Conservation (phyloP, 805 yeast genomes). For the Saturnispora dispora region DNA sequence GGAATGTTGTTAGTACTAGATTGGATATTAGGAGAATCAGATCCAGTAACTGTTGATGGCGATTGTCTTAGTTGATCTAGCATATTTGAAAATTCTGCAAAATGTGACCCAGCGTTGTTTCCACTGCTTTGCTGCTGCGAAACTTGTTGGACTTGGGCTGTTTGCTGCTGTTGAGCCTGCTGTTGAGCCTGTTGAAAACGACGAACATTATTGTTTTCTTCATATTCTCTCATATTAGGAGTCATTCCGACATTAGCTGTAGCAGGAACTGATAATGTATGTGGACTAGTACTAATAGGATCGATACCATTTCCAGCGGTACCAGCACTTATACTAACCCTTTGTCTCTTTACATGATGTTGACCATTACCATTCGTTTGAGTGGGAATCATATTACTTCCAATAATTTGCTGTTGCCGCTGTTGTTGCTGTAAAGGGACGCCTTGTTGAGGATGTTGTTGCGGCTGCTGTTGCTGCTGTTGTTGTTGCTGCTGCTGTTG, state of each 20-base stretch:
- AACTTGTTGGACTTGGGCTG: background rate
- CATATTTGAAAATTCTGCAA: conserved; percentile 15
- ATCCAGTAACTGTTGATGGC: conserved; percentile 12
- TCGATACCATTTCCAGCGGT: conserved; percentile 12
- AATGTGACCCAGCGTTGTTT: conserved; percentile 9
- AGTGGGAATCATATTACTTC: conserved; percentile 14
- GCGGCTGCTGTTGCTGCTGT: conserved; percentile 4
- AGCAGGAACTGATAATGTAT: conserved; percentile 16
- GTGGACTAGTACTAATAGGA: conserved; percentile 13
- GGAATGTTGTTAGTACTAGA: background rate
- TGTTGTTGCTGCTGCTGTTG: conserved; percentile 10
- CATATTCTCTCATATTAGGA: conserved; percentile 56
- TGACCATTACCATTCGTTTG: conserved; percentile 9
- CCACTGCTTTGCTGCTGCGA: conserved; percentile 1
- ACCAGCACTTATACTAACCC: conserved; percentile 15
- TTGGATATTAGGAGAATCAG: conserved; percentile 7
- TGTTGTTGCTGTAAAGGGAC: conserved; percentile 14
- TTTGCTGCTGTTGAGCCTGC: background rate
- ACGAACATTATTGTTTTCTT: conserved; percentile 44
- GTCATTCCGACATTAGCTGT: conserved; percentile 7
- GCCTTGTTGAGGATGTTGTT: conserved; percentile 3
- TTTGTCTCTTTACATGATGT: conserved; percentile 13
- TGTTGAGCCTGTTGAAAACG: conserved; percentile 14
- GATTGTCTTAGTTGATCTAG: conserved; percentile 14
- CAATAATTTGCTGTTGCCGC: conserved; percentile 13